Percentiles rank a stretch among this genome's conserved stretches.
Evolutionary conservation across 2,329 filamentous ascomycete species (phyloP).

Genomic region (Diplodia mutila): DNA sequence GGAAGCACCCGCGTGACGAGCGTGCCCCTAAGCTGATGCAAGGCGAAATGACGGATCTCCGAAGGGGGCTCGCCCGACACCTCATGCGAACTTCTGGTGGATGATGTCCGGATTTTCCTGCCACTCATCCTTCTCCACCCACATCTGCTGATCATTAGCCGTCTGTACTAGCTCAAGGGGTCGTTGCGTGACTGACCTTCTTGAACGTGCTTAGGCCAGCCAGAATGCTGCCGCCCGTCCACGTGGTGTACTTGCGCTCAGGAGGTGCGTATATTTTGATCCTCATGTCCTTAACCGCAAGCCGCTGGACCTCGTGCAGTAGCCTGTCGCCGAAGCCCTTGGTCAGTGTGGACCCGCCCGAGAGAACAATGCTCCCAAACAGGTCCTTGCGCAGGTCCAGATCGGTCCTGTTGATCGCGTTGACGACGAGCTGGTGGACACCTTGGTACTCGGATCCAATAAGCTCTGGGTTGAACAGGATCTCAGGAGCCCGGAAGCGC

Average conservation of each 20-base stretch:
- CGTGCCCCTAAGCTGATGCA: conserved; percentile 6
- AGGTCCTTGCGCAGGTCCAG: conserved; percentile 92
- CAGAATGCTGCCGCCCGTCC: conserved; percentile 97
- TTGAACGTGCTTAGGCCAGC: conserved; percentile 96
- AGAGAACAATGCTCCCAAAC: conserved; percentile 96
- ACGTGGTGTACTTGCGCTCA: conserved; percentile 97
- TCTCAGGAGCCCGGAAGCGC: conserved; percentile 93
- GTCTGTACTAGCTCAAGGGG: conserved; percentile 23
- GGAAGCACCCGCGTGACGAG: conserved; percentile 14
- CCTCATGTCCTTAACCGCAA: conserved; percentile 98
- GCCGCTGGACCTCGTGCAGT: conserved; percentile 85
- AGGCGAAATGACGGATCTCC: conserved; percentile 17
- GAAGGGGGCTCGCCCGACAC: conserved; percentile 4
- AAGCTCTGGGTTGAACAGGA: conserved; percentile 95
- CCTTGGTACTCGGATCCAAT: conserved; percentile 96
- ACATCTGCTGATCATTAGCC: conserved; percentile 71
- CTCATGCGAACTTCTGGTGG: conserved; percentile 89
- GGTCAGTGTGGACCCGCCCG: conserved; percentile 91
- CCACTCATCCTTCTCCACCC: conserved; percentile 99
- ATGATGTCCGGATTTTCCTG: conserved; percentile 99
- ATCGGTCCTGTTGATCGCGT: conserved; percentile 92
- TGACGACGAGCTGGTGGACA: conserved; percentile 96
- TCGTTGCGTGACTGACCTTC: conserved; percentile 66
- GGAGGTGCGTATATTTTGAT: conserved; percentile 99
- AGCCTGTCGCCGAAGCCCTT: conserved; percentile 95